Conservation (phyloP, 345 rosid species). For the Mercurialis annua region DNA sequence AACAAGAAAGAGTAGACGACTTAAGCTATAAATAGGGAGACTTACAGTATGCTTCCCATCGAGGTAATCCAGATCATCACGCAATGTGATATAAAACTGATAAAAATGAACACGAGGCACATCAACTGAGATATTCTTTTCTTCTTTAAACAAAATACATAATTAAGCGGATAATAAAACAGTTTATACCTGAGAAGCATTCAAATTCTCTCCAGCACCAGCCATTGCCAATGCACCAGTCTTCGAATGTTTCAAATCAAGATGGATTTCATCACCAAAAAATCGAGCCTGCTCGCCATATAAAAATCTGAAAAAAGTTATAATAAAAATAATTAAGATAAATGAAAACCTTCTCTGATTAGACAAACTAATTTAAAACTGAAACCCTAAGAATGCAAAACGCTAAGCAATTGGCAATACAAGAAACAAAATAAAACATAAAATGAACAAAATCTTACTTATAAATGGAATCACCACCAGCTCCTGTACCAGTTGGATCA, state of each 20-base stretch:
- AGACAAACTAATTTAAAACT: neutral
- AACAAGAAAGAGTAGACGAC: neutral
- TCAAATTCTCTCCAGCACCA: conserved; percentile 90
- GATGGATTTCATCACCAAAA: conserved; percentile 80
- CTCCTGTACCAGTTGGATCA: conserved; percentile 80
- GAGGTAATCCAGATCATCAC: conserved; percentile 90
- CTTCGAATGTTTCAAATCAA: conserved; percentile 77
- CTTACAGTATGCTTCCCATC: conserved; percentile 96
- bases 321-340: conserved; percentile 4
- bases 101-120: conserved; percentile 17
- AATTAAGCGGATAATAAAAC: conserved; percentile 1
- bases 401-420: neutral
- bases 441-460: conserved; percentile 48
- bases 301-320: conserved; percentile 60
- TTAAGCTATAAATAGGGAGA: conserved; percentile 1
- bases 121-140: neutral
- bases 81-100: conserved; percentile 87
- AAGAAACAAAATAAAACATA: neutral
- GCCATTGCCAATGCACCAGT: conserved; percentile 94
- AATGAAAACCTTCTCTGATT: neutral
- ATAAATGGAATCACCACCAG: conserved; percentile 83
- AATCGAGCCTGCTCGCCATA: conserved; percentile 94
- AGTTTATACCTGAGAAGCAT: conserved; percentile 82
- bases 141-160: neutral
- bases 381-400: neutral